phyloP scores from a whole-genome alignment of 2,329 filamentous ascomycete species.

The Fusarium sp. region DNA sequence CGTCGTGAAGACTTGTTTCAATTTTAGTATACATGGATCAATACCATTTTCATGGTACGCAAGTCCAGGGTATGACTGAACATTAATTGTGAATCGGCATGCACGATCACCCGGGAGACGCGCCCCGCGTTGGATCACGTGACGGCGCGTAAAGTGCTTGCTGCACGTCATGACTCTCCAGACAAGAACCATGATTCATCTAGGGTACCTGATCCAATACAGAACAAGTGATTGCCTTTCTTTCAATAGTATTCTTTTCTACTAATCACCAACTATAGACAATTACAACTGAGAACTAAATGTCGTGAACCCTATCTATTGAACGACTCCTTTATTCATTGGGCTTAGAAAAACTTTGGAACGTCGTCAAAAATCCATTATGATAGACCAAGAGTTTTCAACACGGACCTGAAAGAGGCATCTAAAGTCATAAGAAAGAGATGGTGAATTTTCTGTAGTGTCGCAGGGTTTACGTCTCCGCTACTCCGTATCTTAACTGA shows the following conservation, averaged over 20 bases:
- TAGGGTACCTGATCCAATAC: background rate
- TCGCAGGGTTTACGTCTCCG: background rate
- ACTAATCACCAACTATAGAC: background rate
- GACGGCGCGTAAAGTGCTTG: conserved; percentile 49
- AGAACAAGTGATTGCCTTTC: background rate
- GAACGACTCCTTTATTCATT: background rate
- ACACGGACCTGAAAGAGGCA: background rate
- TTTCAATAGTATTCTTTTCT: background rate
- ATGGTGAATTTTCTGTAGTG: too few species aligned
- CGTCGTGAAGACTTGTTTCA: conserved; percentile 6
- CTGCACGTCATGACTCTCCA: conserved; percentile 17
- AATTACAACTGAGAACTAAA: background rate
- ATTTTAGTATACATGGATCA: conserved; percentile 2
- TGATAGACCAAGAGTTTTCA: background rate
- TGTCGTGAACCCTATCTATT: background rate
- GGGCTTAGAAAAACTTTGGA: background rate
- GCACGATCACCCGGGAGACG: conserved; percentile 40
- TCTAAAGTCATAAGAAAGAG: background rate
- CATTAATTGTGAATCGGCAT: conserved; percentile 27
- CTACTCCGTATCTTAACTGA: background rate
- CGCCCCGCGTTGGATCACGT: conserved; percentile 52
- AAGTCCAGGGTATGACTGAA: conserved; percentile 5
- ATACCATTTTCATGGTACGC: background rate
- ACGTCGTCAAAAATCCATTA: background rate
- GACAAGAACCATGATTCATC: background rate